Conservation (phyloP, 2,329 filamentous ascomycete genomes). For the Trichoderma sp. region DNA sequence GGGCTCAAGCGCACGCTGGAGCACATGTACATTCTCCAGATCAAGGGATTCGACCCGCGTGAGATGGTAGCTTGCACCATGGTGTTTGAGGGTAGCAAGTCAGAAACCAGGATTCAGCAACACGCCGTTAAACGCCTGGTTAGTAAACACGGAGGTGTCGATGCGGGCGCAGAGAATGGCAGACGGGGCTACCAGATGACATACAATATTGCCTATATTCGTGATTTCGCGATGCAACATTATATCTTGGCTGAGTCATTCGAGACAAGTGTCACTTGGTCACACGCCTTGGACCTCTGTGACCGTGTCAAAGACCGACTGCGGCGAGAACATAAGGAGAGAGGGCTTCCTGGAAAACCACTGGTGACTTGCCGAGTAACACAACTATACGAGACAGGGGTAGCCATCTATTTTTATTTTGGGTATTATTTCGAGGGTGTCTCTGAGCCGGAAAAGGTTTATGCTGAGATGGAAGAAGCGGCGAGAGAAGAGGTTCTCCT, state of each 20-base stretch:
- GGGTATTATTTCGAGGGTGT: not conserved
- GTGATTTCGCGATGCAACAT: conserved; percentile 8
- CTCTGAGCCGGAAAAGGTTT: not conserved
- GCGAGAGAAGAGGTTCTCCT: not conserved
- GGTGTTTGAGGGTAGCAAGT: not conserved
- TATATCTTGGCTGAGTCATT: not conserved
- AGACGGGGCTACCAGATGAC: conserved; percentile 12
- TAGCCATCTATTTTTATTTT: not conserved
- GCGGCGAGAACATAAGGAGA: not conserved
- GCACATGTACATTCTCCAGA: not conserved
- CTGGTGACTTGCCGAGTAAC: not conserved
- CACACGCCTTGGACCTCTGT: not conserved
- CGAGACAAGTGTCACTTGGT: not conserved
- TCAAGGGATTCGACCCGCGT: not conserved
- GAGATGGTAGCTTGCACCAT: not conserved
- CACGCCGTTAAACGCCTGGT: not conserved
- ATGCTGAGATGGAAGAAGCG: conserved; percentile 5
- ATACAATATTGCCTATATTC: conserved; percentile 12
- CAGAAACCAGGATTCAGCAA: not conserved
- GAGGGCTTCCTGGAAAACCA: not conserved
- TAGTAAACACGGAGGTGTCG: not conserved
- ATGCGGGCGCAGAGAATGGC: conserved; percentile 7
- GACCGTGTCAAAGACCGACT: not conserved
- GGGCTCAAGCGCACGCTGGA: not conserved
- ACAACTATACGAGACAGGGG: not conserved